Evolutionary conservation across 75 land plant species (phyloP).

Genomic region (Cunninghamia lanceolata): DNA sequence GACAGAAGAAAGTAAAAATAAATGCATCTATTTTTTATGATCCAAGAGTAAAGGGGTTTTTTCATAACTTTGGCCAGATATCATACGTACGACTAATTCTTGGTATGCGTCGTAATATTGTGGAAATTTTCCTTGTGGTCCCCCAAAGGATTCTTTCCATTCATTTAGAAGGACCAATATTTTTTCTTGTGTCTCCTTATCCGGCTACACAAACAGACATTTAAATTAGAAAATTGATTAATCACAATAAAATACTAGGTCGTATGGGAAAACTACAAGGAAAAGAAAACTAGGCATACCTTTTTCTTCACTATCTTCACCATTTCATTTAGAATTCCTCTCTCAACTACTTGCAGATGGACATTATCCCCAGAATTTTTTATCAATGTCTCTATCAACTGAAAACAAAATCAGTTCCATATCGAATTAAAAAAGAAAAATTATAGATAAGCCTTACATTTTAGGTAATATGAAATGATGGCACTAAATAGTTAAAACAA

Average conservation of each 20-base stretch:
- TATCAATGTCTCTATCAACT: conserved; percentile 11
- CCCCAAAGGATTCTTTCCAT: conserved; percentile 7
- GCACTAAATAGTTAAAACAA: background rate
- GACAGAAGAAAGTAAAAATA: background rate
- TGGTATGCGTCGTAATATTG: conserved; percentile 11
- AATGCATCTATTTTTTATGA: background rate
- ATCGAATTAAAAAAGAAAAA: background rate
- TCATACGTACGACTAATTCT: conserved; percentile 10
- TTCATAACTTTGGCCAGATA: background rate
- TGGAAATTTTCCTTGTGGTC: conserved; percentile 13
- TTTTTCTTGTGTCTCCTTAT: conserved; percentile 5
- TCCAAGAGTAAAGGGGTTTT: background rate
- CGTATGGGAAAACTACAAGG: background rate
- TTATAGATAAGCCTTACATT: background rate
- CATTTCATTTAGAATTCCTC: conserved; percentile 16
- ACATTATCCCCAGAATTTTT: conserved; percentile 11
- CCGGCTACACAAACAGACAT: background rate
- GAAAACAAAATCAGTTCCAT: background rate
- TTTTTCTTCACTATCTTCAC: conserved; percentile 15
- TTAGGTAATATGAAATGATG: background rate
- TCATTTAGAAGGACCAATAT: conserved; percentile 1
- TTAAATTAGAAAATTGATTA: background rate
- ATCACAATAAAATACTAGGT: background rate
- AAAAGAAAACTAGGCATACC: conserved; percentile 1
- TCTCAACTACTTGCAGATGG: conserved; percentile 3